Evolutionary conservation across 768 basidiomycete genomes (phyloP), one percentile per base, ranked within the genome.

Genomic region (Roridomyces roridus): DNA sequence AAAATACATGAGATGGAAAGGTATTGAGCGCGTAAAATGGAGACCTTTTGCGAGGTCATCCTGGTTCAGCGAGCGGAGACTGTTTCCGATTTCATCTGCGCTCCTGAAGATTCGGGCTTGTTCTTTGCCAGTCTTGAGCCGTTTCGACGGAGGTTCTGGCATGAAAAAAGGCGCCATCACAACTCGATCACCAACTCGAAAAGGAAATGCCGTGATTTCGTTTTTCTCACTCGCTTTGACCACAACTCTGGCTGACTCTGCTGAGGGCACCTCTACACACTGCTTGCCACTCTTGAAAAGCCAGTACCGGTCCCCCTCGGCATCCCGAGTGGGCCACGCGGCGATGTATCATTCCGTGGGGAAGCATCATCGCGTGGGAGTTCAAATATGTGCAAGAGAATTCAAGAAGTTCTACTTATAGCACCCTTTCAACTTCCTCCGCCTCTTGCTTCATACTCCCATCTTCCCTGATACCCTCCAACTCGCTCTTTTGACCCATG

Each of bases 401-500:
- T 34, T 34, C 31, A 34, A 34, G 31, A 34, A 34, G 31, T 34
- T 40, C n/a, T 40, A 17, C 39, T 40, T 40, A 18, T 18, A 39
- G 26, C 23, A 50, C 12, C 34, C 26, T 36, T 24, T 40, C 20
- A 28, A 31, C 7, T 6, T 21, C n/a, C 20, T 23, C 14, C 25
- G 31, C 17, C 34, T 24, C 15, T 26, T 0, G 6, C 42, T 12
- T 25, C 24, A 26, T 31, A 11, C 29, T 37, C 29, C 40, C 18
- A n/a, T n/a, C n/a, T n/a, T n/a, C n/a, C n/a, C n/a, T n/a, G n/a
- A n/a, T n/a, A n/a, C n/a, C n/a, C n/a, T n/a, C n/a, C n/a, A n/a
- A n/a, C n/a, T n/a, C n/a, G n/a, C n/a, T n/a, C n/a, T n/a, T 11
- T 29, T 40, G 31, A 48, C 45, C 59, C 47, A 82, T 83, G 82